phyloP scores from a whole-genome alignment of 176 grass and related monocot genomes.

The Juncus effusus region DNA sequence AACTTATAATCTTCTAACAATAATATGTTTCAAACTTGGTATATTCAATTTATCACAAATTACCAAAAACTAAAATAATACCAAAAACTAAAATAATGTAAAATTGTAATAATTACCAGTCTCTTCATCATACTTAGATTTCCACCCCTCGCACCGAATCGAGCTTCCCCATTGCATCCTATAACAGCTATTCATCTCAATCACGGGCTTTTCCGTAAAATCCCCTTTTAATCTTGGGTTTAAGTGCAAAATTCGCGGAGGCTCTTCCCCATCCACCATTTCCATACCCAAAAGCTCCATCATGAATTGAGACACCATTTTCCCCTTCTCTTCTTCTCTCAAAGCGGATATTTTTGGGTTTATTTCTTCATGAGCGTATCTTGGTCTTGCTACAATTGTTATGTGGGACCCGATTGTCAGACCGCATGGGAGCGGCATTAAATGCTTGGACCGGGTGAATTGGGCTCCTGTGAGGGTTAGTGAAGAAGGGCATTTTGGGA shows the following conservation, averaged over 20 bases:
- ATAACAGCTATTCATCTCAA: constrained; percentile 99
- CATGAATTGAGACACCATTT: constrained; percentile 97
- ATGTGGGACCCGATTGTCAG: constrained; percentile 81
- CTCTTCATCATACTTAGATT: constrained; percentile 56
- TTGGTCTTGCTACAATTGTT: constrained; percentile 68
- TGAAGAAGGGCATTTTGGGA: constrained; percentile 45
- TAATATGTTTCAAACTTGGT: too few relatives aligned
- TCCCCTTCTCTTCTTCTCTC: constrained; percentile 38
- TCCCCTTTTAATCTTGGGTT: constrained; percentile 93
- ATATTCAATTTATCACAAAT: too few relatives aligned
- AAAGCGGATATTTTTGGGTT: constrained; percentile 57
- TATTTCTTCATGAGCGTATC: constrained; percentile 37
- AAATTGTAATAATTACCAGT: constrained; percentile 43
- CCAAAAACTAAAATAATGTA: too few relatives aligned
- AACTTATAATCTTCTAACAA: too few relatives aligned
- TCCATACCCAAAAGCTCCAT: constrained; percentile 76
- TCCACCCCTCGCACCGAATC: constrained; percentile 72
- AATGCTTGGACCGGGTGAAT: constrained; percentile 32
- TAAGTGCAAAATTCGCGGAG: constrained; percentile 88
- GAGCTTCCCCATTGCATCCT: constrained; percentile 86
- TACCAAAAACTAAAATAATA: too few relatives aligned
- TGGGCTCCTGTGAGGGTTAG: constrained; percentile 30
- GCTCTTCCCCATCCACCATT: constrained; percentile 86
- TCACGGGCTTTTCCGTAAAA: constrained; percentile 67
- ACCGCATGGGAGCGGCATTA: constrained; percentile 76